Evolutionary conservation across 2,329 filamentous ascomycete species (phyloP), one percentile per base, ranked within the genome.

Genomic region (Trichoderma aggressivum): DNA sequence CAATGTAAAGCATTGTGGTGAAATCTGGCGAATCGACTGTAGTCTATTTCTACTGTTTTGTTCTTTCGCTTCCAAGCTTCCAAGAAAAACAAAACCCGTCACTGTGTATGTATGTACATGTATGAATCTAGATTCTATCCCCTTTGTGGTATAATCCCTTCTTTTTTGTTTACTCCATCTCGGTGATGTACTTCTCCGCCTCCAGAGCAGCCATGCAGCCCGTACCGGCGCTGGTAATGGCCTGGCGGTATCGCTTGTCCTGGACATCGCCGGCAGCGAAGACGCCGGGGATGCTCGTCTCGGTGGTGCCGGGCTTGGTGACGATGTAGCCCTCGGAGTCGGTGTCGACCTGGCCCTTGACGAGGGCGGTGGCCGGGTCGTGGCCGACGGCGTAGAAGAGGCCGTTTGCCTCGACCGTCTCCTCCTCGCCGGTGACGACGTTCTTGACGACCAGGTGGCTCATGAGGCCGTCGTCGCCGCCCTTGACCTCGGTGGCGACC

Each of bases 331-430:
- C 94, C 74, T 99, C 95, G 74, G 89, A 88, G 79, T 99, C 97
- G 78, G 92, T 92, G 73, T 96, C 88, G 73, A 99, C 78, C 85
- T 98, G 94, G 66, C 89, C 94, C 88, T 96, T 97, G 83, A 99
- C 92, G 53, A 99, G 86, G n/a, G 83, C 79, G 0, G 94, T 98
- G 62, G 96, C 97, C 14, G 96, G 96, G 80, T 98, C 95, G 84
- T 99, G 96, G 28, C 96, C 96, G 67, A 99, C 92, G 78, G 97
- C 96, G 82, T 99, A 99, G 84, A 99, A 99, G 28, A 99, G 87
- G 32, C 96, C 96, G 82, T 92, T 97, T 64, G 95, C 95, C 76
- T 94, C 90, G 62, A 98, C 85, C n/a, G 91, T 91, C 86, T 97
- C 92, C 81, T 92, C 88, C 80, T 90, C 84, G 73, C 93, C 94